These are phyloP conservation scores for Closterium sp. DNA, from an alignment of 139 green algal species.

Conservation along the genomic window DNA sequence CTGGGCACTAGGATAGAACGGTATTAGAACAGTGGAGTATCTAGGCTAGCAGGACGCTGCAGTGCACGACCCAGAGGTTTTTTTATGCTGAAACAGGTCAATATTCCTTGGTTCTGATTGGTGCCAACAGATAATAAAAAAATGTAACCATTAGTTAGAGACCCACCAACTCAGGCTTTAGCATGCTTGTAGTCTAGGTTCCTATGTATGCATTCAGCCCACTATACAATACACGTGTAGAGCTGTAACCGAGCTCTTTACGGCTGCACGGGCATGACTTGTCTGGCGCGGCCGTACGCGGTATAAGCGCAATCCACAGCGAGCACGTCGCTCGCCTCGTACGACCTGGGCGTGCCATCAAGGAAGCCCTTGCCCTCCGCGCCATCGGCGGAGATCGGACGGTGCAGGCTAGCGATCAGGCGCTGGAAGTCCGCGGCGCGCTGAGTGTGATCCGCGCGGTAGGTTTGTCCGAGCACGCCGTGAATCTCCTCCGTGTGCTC, in stretches of 20 bases:
- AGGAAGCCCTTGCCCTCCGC: slow-evolving; percentile 15
- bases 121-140: too few species aligned
- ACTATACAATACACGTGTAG: neutral
- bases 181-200: too few species aligned
- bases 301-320: neutral
- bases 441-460: neutral
- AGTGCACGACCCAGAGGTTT: too few species aligned
- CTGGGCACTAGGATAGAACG: too few species aligned
- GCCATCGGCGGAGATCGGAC: slow-evolving; percentile 10
- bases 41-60: too few species aligned
- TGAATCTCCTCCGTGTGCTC: neutral
- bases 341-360: slow-evolving; percentile 17
- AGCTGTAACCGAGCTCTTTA: neutral
- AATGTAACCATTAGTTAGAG: too few species aligned
- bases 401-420: neutral
- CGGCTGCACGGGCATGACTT: neutral
- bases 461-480: slow-evolving; percentile 2
- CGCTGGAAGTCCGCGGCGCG: neutral
- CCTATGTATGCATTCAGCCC: too few species aligned
- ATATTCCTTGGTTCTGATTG: too few species aligned
- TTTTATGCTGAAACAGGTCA: too few species aligned
- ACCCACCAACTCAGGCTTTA: too few species aligned
- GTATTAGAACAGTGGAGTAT: too few species aligned
- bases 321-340: slow-evolving; percentile 1
- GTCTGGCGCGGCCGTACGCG: neutral